Percentiles rank a stretch among this genome's conserved stretches.
These are phyloP conservation scores for Agrocybe pediades DNA, from an alignment of 768 basidiomycete species.

Conservation along the genomic window DNA sequence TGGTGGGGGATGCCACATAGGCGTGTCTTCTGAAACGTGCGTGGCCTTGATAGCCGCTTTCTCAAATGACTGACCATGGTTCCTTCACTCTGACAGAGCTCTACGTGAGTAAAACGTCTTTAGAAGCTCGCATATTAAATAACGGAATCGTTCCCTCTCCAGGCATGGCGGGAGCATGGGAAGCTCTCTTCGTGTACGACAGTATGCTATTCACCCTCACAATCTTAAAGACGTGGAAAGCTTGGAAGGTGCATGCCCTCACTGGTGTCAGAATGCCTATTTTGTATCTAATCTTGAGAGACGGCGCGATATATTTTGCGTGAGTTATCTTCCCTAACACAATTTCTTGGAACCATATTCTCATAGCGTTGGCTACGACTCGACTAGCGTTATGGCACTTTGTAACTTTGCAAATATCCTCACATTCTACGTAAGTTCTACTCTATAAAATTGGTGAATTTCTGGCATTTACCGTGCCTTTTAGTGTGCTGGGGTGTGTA, in stretches of 20 bases:
- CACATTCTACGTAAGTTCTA: conserved; percentile 1
- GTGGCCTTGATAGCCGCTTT: neutral
- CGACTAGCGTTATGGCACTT: neutral
- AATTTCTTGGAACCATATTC: neutral
- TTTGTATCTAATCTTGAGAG: neutral
- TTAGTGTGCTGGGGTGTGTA: neutral
- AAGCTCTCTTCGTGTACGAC: conserved; percentile 1
- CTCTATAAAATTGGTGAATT: neutral
- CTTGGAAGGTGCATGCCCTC: neutral
- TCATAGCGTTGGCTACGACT: neutral
- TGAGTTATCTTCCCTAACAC: neutral
- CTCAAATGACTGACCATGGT: neutral
- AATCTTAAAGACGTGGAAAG: neutral
- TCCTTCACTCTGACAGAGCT: neutral
- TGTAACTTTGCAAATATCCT: neutral
- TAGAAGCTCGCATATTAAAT: no score
- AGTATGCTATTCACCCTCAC: neutral
- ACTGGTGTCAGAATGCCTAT: neutral
- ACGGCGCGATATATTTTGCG: neutral
- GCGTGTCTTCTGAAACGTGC: neutral
- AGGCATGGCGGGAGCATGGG: conserved; percentile 2
- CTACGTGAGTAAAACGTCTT: neutral
- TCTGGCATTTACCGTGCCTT: no score
- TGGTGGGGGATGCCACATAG: neutral
- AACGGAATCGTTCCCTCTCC: no score